These are phyloP conservation scores for Phaffia australis DNA, from an alignment of 768 basidiomycete species.

Conservation along the genomic window DNA sequence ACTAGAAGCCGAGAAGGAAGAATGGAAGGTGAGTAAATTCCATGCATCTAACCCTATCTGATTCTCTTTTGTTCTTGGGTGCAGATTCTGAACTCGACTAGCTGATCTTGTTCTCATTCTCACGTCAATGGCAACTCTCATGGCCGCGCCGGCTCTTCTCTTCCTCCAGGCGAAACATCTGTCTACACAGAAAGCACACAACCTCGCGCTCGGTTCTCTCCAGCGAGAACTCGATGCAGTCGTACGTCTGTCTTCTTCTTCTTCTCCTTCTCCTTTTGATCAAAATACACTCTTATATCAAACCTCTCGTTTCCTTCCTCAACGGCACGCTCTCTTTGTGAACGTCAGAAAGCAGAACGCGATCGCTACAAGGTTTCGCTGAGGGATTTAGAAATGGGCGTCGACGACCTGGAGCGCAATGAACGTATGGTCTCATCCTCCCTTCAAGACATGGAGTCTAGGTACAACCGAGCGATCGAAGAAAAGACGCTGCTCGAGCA, in stretches of 20 bases:
- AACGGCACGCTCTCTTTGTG: conserved; percentile 55
- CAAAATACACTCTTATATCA: no score
- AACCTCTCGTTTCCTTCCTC: conserved; percentile 52
- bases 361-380: conserved; percentile 36
- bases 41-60: background rate
- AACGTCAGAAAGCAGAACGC: conserved; percentile 59
- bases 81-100: conserved; percentile 4
- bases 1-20: conserved; percentile 29
- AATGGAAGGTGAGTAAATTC: conserved; percentile 68
- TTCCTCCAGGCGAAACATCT: conserved; percentile 36
- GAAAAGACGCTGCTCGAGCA: conserved; percentile 97
- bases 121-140: conserved; percentile 54
- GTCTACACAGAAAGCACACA: conserved; percentile 47
- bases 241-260: conserved; percentile 47
- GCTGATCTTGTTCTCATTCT: conserved; percentile 13
- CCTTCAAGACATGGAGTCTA: conserved; percentile 54
- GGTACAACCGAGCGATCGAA: conserved; percentile 80
- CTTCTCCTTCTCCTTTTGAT: no score
- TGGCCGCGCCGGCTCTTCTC: conserved; percentile 43
- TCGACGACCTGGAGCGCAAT: conserved; percentile 85
- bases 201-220: conserved; percentile 77
- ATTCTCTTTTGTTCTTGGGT: conserved; percentile 1
- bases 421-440: conserved; percentile 49
- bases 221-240: conserved; percentile 81
- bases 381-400: conserved; percentile 38